A percentile compares a stretch with the other conserved stretches of the same genome.
These are phyloP conservation scores for Neopestalotiopsis rosae DNA, from an alignment of 2,329 filamentous ascomycete species.

Conservation along the genomic window DNA sequence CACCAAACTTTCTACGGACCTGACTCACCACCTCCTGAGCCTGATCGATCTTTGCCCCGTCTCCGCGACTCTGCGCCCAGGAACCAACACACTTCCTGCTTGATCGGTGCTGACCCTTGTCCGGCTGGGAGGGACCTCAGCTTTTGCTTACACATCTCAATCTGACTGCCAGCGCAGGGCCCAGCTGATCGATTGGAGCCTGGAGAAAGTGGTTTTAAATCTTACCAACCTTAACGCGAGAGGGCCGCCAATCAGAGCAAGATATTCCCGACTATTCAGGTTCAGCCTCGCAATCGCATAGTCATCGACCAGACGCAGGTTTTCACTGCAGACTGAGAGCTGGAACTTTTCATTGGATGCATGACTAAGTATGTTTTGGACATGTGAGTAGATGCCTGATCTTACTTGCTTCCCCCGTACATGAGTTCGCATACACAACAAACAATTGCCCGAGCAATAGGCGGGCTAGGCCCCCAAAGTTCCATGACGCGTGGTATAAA, in stretches of 20 bases:
- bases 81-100: not conserved
- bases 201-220: not conserved
- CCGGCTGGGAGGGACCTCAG: not conserved
- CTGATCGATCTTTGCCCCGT: not conserved
- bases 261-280: not conserved
- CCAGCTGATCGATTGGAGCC: not conserved
- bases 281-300: conserved; percentile 1
- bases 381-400: conserved; percentile 3
- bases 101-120: not conserved
- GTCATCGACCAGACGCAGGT: not conserved
- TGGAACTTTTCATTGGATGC: not conserved
- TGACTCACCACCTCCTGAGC: not conserved
- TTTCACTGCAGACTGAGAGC: not conserved
- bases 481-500: not conserved
- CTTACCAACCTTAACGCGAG: not conserved
- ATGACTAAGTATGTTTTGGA: not conserved
- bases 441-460: not conserved
- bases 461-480: not conserved
- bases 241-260: not conserved
- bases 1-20: not conserved
- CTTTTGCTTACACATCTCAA: not conserved
- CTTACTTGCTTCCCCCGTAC: not conserved
- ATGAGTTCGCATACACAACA: not conserved
- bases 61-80: not conserved
- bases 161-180: not conserved